A percentile compares a stretch with the other conserved stretches of the same genome.
phyloP scores from a whole-genome alignment of 345 rosid species.

The Hirschfeldia incana region DNA sequence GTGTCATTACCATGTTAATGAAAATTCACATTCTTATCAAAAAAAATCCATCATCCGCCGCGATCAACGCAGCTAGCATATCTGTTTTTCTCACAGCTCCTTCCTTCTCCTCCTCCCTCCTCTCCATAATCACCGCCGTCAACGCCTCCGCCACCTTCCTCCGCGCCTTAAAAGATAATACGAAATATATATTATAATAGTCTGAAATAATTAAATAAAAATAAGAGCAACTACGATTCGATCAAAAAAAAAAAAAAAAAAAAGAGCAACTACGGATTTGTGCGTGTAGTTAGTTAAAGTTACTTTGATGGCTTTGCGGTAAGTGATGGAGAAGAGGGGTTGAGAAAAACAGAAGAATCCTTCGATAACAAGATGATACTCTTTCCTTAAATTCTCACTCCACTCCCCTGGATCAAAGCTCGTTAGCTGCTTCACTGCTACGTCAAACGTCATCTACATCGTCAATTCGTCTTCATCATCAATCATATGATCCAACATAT shows the following conservation, averaged over 20 bases:
- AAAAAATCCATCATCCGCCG: constrained; percentile 56
- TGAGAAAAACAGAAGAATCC: constrained; percentile 88
- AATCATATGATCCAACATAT: too few species aligned
- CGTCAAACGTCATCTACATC: constrained; percentile 81
- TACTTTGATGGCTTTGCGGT: constrained; percentile 84
- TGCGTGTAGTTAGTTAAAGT: background rate
- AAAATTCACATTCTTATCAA: too few species aligned
- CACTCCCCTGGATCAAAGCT: constrained; percentile 95
- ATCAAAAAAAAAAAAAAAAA: too few species aligned
- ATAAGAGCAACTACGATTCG: background rate
- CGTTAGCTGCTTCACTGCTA: constrained; percentile 89
- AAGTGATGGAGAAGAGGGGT: constrained; percentile 79
- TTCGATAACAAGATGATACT: constrained; percentile 88
- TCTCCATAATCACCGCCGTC: constrained; percentile 64
- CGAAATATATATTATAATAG: background rate
- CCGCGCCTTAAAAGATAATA: constrained; percentile 53
- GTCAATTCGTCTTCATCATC: too few species aligned
- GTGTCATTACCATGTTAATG: too few species aligned
- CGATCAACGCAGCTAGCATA: constrained; percentile 77
- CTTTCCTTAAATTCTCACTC: constrained; percentile 86
- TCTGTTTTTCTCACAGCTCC: constrained; percentile 57
- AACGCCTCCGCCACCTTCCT: constrained; percentile 96
- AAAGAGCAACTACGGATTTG: background rate
- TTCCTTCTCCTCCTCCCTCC: constrained; percentile 49
- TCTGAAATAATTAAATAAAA: background rate